Conservation (phyloP, 768 basidiomycete species). For the Termitomyces sp. region DNA sequence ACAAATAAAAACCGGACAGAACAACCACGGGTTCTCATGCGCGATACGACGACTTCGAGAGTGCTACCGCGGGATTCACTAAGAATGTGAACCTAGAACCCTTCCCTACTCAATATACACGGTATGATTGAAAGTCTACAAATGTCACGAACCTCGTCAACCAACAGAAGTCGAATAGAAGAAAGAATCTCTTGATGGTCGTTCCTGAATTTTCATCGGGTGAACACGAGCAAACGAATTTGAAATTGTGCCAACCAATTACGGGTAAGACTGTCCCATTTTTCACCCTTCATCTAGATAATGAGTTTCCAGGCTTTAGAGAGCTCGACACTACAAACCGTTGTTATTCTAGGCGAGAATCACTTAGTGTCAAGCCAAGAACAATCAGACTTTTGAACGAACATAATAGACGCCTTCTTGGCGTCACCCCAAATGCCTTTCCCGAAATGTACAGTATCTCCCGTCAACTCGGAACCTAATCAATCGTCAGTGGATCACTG, state of each 20-base stretch:
- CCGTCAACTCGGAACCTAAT: conserved; percentile 85
- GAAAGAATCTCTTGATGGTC: conserved; percentile 64
- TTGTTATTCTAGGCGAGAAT: conserved; percentile 55
- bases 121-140: background rate
- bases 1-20: conserved; percentile 81
- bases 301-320: background rate
- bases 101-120: background rate
- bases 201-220: conserved; percentile 32
- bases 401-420: conserved; percentile 78
- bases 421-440: conserved; percentile 69
- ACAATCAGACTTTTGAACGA: conserved; percentile 14
- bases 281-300: conserved; percentile 64
- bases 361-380: background rate
- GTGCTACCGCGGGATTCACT: conserved; percentile 89
- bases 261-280: conserved; percentile 93
- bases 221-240: background rate
- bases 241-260: conserved; percentile 52
- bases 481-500: background rate
- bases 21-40: conserved; percentile 78
- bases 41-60: conserved; percentile 89
- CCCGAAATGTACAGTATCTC: conserved; percentile 74
- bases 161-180: conserved; percentile 74
- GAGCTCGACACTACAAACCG: conserved; percentile 38
- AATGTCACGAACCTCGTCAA: conserved; percentile 68
- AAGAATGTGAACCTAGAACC: conserved; percentile 78